Percentiles rank a stretch among this genome's conserved stretches.
phyloP scores from a whole-genome alignment of 495 filamentous ascomycete species.

The Penicillium angulare region DNA sequence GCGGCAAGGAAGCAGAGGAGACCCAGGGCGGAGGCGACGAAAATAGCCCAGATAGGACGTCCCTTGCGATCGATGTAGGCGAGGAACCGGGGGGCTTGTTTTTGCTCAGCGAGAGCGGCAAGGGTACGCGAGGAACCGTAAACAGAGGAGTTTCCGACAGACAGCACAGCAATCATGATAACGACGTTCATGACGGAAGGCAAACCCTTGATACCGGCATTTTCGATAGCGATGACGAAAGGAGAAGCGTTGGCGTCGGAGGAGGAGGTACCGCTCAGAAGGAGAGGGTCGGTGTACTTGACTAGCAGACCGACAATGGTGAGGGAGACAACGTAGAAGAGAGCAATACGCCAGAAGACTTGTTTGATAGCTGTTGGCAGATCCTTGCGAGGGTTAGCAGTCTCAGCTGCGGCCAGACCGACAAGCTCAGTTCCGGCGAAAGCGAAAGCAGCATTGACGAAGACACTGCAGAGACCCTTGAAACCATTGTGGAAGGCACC shows the following conservation, averaged over 20 bases:
- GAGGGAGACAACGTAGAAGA: slow-evolving; percentile 81
- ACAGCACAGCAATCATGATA: slow-evolving; percentile 83
- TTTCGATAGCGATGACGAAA: slow-evolving; percentile 84
- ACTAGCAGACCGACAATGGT: slow-evolving; percentile 73
- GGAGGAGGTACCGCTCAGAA: slow-evolving; percentile 53
- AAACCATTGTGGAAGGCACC: slow-evolving; percentile 92
- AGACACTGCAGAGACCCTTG: slow-evolving; percentile 90
- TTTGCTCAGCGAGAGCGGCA: slow-evolving; percentile 80
- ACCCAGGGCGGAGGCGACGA: slow-evolving; percentile 65
- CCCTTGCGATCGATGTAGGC: slow-evolving; percentile 82
- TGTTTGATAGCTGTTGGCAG: slow-evolving; percentile 87
- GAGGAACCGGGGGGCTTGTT: slow-evolving; percentile 73
- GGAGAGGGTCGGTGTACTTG: slow-evolving; percentile 59
- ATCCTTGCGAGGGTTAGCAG: slow-evolving; percentile 80
- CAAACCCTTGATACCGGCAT: slow-evolving; percentile 72
- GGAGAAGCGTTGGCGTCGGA: slow-evolving; percentile 75
- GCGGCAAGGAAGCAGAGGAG: slow-evolving; percentile 79
- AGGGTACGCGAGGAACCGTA: slow-evolving; percentile 87
- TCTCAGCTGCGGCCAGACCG: slow-evolving; percentile 85
- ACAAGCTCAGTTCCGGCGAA: slow-evolving; percentile 95
- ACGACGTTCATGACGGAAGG: slow-evolving; percentile 88
- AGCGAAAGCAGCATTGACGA: slow-evolving; percentile 90
- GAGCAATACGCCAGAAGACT: slow-evolving; percentile 91
- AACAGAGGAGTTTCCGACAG: slow-evolving; percentile 82
- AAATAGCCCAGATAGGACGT: slow-evolving; percentile 73